These are phyloP conservation scores for Galerina marginata DNA, from an alignment of 768 basidiomycete genomes.

Conservation along the genomic window DNA sequence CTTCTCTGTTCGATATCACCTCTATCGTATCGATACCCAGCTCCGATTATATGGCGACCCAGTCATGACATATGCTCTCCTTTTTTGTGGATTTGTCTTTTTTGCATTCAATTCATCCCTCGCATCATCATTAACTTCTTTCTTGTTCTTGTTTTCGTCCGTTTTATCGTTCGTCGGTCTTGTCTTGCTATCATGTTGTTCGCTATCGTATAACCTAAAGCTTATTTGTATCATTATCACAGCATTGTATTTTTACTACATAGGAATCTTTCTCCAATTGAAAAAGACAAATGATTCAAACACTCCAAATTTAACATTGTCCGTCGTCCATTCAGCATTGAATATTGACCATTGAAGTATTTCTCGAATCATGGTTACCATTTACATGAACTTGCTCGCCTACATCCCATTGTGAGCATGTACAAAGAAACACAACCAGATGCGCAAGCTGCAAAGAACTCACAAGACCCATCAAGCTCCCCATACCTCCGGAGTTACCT, in stretches of 20 bases:
- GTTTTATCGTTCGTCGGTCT: background rate
- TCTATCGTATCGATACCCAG: background rate
- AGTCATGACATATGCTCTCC: background rate
- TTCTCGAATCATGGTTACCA: too few species aligned
- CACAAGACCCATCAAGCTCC: slow-evolving; percentile 66
- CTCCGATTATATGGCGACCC: background rate
- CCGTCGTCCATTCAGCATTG: background rate
- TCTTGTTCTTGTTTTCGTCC: background rate
- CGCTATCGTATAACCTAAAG: background rate
- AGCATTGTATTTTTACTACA: slow-evolving; percentile 8
- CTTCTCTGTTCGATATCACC: background rate
- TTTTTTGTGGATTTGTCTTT: background rate
- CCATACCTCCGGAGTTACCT: slow-evolving; percentile 71
- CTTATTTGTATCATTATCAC: slow-evolving; percentile 6
- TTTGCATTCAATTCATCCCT: background rate
- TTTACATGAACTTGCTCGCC: slow-evolving; percentile 18
- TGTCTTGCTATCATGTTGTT: background rate
- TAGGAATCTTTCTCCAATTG: background rate
- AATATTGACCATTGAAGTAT: background rate
- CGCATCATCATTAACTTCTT: background rate
- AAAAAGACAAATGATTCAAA: background rate
- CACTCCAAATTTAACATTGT: background rate
- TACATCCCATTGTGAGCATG: slow-evolving; percentile 1
- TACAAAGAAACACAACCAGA: background rate
- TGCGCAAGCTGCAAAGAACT: slow-evolving; percentile 29